Evolutionary conservation across 331 rosid genomes (phyloP).

Genomic region (Acacia concinna): DNA sequence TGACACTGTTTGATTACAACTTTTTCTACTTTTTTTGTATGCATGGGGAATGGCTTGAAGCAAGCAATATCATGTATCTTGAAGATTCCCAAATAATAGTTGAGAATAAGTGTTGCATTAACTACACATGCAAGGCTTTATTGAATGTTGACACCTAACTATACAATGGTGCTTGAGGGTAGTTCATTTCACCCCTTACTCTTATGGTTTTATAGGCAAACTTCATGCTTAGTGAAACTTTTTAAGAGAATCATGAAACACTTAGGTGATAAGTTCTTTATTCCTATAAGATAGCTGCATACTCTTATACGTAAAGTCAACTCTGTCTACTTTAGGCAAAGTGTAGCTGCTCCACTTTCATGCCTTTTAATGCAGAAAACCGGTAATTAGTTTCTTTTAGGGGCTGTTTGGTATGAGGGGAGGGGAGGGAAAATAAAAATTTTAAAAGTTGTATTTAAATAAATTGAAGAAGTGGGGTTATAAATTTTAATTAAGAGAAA

Average conservation of each 20-base stretch:
- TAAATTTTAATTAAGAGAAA: too few species aligned
- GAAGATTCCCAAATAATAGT: constrained; percentile 8
- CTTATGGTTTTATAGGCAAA: not conserved
- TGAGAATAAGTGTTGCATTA: constrained; percentile 11
- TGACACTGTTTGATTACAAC: constrained; percentile 26
- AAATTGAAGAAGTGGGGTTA: too few species aligned
- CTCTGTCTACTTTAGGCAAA: not conserved
- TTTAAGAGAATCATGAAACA: constrained; percentile 14
- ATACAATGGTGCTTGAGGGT: not conserved
- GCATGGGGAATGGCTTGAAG: not conserved
- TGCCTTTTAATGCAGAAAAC: constrained; percentile 17
- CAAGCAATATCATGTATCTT: not conserved
- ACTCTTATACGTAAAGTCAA: not conserved
- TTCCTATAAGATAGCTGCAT: not conserved
- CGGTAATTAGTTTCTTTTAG: constrained; percentile 19
- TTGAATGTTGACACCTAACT: not conserved
- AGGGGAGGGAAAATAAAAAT: too few species aligned
- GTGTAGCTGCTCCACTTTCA: constrained; percentile 19
- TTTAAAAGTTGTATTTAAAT: too few species aligned
- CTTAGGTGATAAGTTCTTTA: constrained; percentile 20
- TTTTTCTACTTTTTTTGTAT: not conserved
- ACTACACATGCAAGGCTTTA: constrained; percentile 8
- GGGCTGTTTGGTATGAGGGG: too few species aligned
- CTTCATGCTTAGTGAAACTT: not conserved
- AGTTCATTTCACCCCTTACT: not conserved